Base-by-base conservation (phyloP, 2,329 filamentous ascomycete genomes). In the Furcasterigmium sp. region DNA sequence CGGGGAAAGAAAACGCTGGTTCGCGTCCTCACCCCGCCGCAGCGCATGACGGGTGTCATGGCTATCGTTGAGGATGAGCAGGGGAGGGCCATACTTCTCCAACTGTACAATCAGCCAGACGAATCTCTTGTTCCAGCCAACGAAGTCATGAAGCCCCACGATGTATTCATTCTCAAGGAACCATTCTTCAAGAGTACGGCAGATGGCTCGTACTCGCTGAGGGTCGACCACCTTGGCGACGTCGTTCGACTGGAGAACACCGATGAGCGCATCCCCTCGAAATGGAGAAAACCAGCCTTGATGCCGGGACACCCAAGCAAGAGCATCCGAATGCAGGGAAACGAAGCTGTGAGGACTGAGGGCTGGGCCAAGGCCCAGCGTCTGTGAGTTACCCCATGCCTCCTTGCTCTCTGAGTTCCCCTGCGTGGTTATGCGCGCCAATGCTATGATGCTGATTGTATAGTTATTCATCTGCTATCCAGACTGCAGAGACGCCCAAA, bases 161-260 rank as follows among this genome's bases (percentile, higher is more conserved):
- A 55, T 11, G 51, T 69, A 0, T 60, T 67, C 10, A 51, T 78
- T 21, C 41, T 80, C 21, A 81, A 78, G 47, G 75, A 80, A 44
- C 75, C 75, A 0, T 80, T 68, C 50, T 65, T 78, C 49, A 75
- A 70, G 47, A 23, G 53, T 1, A 59, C 60, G 19, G 54, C 52
- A 0, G 54, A 68, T 21, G 67, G 67, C 3, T 38, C 56, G 0
- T 73, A 72, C 52, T 61, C 57, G 0, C 26, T 80, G 19, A 64
- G 73, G 6, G 69, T 78, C 7, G 76, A 80, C 44, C 76, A 80
- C 51, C 51, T 71, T 14, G 68, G 65, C 14, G 75, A 80, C 44
- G 48, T 79, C 15, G 46, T 68, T 3, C 62, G 60, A 45, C 45
- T 76, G 41, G 57, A 1, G 40, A 49, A 0, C 37, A 50, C 15